Conservation (phyloP, 768 basidiomycete genomes). For the Jaapia argillacea region DNA sequence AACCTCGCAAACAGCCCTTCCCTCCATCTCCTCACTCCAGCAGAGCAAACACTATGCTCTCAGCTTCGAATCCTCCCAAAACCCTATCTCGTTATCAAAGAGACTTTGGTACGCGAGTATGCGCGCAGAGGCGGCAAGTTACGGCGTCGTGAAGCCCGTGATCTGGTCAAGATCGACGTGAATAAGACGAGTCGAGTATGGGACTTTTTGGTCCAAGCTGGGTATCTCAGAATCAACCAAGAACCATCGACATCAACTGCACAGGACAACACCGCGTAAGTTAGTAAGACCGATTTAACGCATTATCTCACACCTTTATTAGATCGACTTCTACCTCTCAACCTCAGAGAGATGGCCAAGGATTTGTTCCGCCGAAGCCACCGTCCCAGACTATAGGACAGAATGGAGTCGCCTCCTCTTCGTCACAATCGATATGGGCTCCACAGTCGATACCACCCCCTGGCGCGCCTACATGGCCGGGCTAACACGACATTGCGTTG, state of each 20-base stretch:
- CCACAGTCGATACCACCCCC: too few species aligned
- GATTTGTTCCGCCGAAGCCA: too few species aligned
- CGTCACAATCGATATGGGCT: too few species aligned
- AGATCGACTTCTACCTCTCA: too few species aligned
- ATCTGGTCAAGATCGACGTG: conserved; percentile 87
- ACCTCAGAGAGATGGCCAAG: too few species aligned
- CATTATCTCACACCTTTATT: too few species aligned
- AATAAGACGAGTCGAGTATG: conserved; percentile 89
- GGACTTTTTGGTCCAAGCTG: conserved; percentile 86
- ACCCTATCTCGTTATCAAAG: conserved; percentile 93
- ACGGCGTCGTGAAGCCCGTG: conserved; percentile 79
- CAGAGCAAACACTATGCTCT: conserved; percentile 84
- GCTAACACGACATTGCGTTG: too few species aligned
- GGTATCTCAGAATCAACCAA: conserved; percentile 54
- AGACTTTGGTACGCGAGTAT: conserved; percentile 89
- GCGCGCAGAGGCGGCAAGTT: conserved; percentile 83
- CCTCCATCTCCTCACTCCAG: conserved; percentile 79
- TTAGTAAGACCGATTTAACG: too few species aligned
- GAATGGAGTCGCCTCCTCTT: too few species aligned
- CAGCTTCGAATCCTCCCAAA: conserved; percentile 86
- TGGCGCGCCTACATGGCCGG: too few species aligned
- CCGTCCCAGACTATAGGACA: too few species aligned
- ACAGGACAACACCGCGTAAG: not conserved
- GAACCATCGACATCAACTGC: not conserved
- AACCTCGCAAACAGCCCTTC: conserved; percentile 88